Percentiles rank a stretch among this genome's conserved stretches.
These are phyloP conservation scores for Sequoiadendron giganteum DNA, from an alignment of 75 land plant genomes.

Conservation along the genomic window DNA sequence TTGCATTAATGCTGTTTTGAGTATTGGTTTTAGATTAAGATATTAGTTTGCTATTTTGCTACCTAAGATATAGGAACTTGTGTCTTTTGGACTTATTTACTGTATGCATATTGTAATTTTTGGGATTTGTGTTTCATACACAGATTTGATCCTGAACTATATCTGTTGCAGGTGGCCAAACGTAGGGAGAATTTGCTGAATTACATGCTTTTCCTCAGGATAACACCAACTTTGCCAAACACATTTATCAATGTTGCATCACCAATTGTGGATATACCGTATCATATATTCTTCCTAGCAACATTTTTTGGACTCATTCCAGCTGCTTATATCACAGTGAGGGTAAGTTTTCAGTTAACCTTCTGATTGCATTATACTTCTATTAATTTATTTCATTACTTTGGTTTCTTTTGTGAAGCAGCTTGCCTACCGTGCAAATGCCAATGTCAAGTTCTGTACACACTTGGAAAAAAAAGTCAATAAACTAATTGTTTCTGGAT, in stretches of 20 bases:
- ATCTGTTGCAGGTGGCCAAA: conserved; percentile 68
- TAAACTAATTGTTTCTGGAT: neutral
- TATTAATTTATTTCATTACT: conserved; percentile 5
- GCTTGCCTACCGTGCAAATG: conserved; percentile 15
- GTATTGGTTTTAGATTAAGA: neutral
- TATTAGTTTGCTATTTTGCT: neutral
- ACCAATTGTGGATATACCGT: conserved; percentile 94
- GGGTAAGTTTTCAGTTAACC: conserved; percentile 36
- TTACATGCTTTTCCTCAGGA: conserved; percentile 93
- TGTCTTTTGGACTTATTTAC: neutral
- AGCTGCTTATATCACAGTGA: conserved; percentile 85
- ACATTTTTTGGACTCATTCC: conserved; percentile 85
- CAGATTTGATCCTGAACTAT: neutral
- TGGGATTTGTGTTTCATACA: neutral
- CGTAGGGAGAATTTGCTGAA: conserved; percentile 69
- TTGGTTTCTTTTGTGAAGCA: conserved; percentile 9
- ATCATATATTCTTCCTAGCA: conserved; percentile 79
- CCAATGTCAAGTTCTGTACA: neutral
- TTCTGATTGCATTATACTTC: neutral
- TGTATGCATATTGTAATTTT: neutral
- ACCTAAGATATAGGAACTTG: neutral
- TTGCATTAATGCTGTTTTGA: neutral
- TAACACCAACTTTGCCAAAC: conserved; percentile 93
- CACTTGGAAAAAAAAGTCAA: neutral
- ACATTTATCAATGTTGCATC: conserved; percentile 93